Evolutionary conservation across 2,329 filamentous ascomycete species (phyloP).

Genomic region (Monosporascus sp.): DNA sequence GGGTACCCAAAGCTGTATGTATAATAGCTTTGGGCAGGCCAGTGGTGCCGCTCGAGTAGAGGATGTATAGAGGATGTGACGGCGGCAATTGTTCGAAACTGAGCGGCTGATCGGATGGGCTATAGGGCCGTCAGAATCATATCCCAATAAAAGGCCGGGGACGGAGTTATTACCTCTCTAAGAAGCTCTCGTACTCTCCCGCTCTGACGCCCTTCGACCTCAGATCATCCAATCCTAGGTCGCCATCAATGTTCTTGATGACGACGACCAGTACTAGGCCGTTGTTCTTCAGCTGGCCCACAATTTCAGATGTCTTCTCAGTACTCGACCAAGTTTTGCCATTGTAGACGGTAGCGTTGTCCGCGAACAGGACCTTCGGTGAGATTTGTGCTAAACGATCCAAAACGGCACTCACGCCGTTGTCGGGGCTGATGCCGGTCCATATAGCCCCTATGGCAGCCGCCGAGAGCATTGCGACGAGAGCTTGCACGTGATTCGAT

Average conservation of each 20-base stretch:
- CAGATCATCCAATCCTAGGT: constrained; percentile 38
- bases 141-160: no score
- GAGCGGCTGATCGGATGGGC: constrained; percentile 39
- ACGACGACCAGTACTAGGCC: constrained; percentile 68
- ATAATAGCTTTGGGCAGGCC: constrained; percentile 87
- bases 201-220: constrained; percentile 33
- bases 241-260: constrained; percentile 58
- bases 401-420: constrained; percentile 82
- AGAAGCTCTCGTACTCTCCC: constrained; percentile 40
- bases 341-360: constrained; percentile 87
- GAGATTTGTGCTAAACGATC: constrained; percentile 83
- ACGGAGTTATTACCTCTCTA: constrained; percentile 26
- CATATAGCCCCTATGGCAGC: constrained; percentile 82
- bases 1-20: constrained; percentile 81
- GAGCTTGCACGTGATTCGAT: constrained; percentile 81
- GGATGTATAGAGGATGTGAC: constrained; percentile 86
- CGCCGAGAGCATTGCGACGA: constrained; percentile 83
- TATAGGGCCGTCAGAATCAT: background rate
- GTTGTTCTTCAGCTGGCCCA: constrained; percentile 51
- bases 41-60: constrained; percentile 92
- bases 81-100: constrained; percentile 73
- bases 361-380: constrained; percentile 76
- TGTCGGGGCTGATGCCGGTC: constrained; percentile 91
- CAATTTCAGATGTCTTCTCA: constrained; percentile 74
- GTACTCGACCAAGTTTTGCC: constrained; percentile 80